Percentiles rank a stretch among this genome's conserved stretches.
phyloP scores from a whole-genome alignment of 495 filamentous ascomycete genomes.

The Lasiosphaeris hirsuta region DNA sequence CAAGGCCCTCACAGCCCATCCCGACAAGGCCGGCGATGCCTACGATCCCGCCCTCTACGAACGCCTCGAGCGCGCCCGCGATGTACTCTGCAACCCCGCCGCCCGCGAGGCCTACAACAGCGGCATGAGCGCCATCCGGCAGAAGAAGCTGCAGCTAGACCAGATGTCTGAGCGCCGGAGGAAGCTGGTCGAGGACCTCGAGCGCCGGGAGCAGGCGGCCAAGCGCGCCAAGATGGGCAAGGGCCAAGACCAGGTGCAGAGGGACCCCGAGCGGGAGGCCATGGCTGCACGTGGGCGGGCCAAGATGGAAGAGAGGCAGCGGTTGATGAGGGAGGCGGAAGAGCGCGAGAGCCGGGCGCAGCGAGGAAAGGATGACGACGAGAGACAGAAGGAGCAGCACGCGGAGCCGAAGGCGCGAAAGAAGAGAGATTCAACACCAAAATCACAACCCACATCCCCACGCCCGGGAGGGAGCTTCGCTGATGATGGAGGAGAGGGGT shows the following conservation, averaged over 20 bases:
- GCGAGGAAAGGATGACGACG: slow-evolving; percentile 17
- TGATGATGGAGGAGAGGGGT: background rate
- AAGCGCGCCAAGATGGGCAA: slow-evolving; percentile 19
- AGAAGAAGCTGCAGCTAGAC: slow-evolving; percentile 28
- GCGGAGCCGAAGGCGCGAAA: slow-evolving; percentile 1
- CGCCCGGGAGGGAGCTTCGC: slow-evolving; percentile 13
- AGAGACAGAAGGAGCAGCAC: slow-evolving; percentile 13
- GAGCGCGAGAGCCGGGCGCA: slow-evolving; percentile 31
- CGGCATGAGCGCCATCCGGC: slow-evolving; percentile 38
- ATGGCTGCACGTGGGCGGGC: slow-evolving; percentile 24
- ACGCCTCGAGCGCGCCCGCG: slow-evolving; percentile 44
- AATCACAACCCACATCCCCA: background rate
- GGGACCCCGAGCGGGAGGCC: slow-evolving; percentile 19
- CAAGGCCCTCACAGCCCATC: slow-evolving; percentile 47
- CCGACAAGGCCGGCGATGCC: slow-evolving; percentile 46
- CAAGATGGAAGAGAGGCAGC: slow-evolving; percentile 34
- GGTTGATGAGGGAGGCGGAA: slow-evolving; percentile 40
- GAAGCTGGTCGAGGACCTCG: slow-evolving; percentile 38
- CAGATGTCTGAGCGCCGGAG: slow-evolving; percentile 31
- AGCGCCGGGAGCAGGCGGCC: slow-evolving; percentile 30
- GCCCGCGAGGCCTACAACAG: slow-evolving; percentile 42
- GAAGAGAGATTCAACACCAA: slow-evolving; percentile 14
- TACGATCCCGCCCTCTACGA: slow-evolving; percentile 47
- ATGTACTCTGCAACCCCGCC: slow-evolving; percentile 37
- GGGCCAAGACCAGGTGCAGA: background rate